Percentiles rank a stretch among this genome's conserved stretches.
phyloP scores from a whole-genome alignment of 75 land plant species.

The Cryptomeria japonica region DNA sequence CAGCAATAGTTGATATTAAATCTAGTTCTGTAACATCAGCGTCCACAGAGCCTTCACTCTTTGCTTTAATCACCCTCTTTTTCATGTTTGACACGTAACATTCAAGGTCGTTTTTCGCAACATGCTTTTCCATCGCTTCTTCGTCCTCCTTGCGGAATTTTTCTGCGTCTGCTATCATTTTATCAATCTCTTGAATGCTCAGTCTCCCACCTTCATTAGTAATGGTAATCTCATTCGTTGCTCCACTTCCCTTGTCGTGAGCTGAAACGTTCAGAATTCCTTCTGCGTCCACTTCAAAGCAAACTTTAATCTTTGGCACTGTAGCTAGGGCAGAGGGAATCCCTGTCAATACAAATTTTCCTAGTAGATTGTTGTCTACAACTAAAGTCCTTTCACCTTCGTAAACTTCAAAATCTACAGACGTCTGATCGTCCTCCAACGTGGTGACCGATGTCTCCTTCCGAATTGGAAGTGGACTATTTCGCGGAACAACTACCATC shows the following conservation, averaged over 20 bases:
- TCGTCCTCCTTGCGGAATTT: not conserved
- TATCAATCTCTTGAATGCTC: not conserved
- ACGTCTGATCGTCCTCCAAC: not conserved
- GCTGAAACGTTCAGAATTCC: constrained; percentile 30
- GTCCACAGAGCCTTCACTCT: not conserved
- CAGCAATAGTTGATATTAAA: not conserved
- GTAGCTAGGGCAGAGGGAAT: not conserved
- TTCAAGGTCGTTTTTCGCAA: not conserved
- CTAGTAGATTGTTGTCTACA: constrained; percentile 19
- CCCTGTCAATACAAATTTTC: not conserved
- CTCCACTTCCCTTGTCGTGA: not conserved
- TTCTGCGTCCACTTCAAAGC: constrained; percentile 20
- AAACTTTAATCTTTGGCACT: constrained; percentile 2
- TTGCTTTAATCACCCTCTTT: not conserved
- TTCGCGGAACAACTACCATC: too few species aligned
- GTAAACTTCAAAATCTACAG: not conserved
- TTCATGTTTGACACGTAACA: not conserved
- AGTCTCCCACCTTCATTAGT: not conserved
- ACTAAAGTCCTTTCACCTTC: constrained; percentile 18
- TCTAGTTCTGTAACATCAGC: not conserved
- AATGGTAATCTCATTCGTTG: not conserved
- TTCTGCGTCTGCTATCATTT: not conserved
- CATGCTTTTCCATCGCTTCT: not conserved
- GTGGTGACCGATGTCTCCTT: not conserved
- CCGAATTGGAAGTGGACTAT: too few species aligned